Base-by-base conservation (phyloP, 768 basidiomycete species). In the Gymnopilus dilepis region DNA sequence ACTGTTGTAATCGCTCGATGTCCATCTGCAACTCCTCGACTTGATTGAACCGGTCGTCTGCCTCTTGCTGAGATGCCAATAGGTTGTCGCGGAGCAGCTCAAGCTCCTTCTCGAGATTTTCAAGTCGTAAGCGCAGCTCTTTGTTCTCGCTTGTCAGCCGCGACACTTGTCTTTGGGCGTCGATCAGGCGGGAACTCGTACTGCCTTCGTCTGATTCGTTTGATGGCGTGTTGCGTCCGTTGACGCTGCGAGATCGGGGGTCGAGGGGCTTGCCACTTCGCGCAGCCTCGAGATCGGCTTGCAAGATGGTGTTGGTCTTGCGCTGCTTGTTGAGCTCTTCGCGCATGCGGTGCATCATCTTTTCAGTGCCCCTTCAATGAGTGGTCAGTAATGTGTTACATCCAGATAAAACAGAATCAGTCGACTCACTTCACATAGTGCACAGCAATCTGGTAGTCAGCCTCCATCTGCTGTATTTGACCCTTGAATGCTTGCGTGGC, bases 341-440 rank as follows among this genome's bases (percentile, higher is more conserved):
- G 75, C 95, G 93, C 90, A 98, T 94, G 67, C 91, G 87, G 66
- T 95, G 88, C 82, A 98, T 91, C 88, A 99, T 95, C 78, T 96
- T 97, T 76, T 99, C 97, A 1, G 96, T 98, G 45, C 94, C 94
- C 84, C 93, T 95, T 71, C 22, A 61, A 63, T 33, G 65, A 26
- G 61, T 58, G 38, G 34, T 34, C 68, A 59, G 34, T 30, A 65
- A 69, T 54, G 6, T 38, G n/a, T n/a, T n/a, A n/a, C 24, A 7
- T 24, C 11, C 64, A 54, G 62, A 69, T 61, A 47, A 37, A 42
- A 55, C 59, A 54, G 67, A n/a, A 31, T 19, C 28, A 8, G 3
- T 13, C 17, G 65, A 77, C 89, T 79, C 74, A 94, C 93, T 98
- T 99, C 68, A 98, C 95, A 76, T 97, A 98, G 72, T 95, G 92